Evolutionary conservation across 805 yeast species (phyloP), one percentile per base, ranked within the genome.

Genomic region (Peterozyma toletana): DNA sequence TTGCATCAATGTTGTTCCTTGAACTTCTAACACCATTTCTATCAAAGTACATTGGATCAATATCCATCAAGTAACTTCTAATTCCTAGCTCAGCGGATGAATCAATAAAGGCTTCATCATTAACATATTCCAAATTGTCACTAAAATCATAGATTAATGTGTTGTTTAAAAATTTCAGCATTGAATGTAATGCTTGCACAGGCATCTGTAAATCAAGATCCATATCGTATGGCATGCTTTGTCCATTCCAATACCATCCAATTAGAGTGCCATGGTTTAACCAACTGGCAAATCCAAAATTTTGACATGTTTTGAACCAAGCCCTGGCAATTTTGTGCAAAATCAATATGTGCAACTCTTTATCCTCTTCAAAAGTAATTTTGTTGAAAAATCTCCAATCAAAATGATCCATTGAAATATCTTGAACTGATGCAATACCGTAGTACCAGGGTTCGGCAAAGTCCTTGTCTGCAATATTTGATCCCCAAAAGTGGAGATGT

Each of bases 161-260:
- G 49, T 75, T 69, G 47, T 75, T 74, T 49, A 59, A 70, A 3
- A 55, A 47, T 44, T 64, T 60, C 9, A 73, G 71, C 35, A 77
- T 49, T 18, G 52, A 49, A 15, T 40, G 47, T 16, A 44, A 38
- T 7, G 43, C 37, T 29, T 40, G 43, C 21, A 73, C 63, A 3
- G 83, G 74, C 67, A 78, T 67, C 52, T 78, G 85, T 16, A 78
- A 74, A 59, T 78, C 85, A 37, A 74, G 56, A 53, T 78, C 85
- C 43, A 65, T 62, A 53, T 78, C 85, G 80, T 81, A 78, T 1
- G 83, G 83, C 55, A 78, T 68, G 7, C 64, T 58, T 41, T 69
- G 46, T 0, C 84, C 83, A 53, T 77, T 76, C 73, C 81, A 78
- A 47, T 73, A 63, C 73, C 81, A 77, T 10, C 80, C 75, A 27